Evolutionary conservation across 2,329 filamentous ascomycete species (phyloP).

Genomic region (Fusarium sarcochroum): DNA sequence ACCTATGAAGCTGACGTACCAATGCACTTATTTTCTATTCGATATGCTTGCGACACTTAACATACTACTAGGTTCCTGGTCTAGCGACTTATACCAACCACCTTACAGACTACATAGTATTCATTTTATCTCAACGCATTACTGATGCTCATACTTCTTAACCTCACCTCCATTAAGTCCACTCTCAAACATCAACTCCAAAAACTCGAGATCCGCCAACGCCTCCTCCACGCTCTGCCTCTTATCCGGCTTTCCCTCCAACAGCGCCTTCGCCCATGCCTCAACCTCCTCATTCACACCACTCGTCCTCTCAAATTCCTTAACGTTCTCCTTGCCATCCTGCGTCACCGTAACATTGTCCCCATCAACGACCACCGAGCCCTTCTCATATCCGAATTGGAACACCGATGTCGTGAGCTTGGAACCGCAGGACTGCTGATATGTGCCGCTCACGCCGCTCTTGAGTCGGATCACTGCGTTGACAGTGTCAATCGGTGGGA

Average conservation of each 20-base stretch:
- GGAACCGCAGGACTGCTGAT: constrained; percentile 71
- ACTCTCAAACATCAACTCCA: constrained; percentile 66
- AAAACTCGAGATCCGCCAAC: constrained; percentile 71
- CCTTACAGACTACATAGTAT: constrained; percentile 10
- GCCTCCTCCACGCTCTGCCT: constrained; percentile 70
- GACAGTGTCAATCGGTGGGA: constrained; percentile 77
- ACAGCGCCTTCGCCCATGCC: constrained; percentile 70
- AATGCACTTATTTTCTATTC: too few relatives aligned
- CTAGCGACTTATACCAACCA: not conserved
- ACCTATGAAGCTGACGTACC: too few relatives aligned
- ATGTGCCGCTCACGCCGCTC: constrained; percentile 69
- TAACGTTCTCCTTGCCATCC: constrained; percentile 53
- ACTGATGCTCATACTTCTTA: constrained; percentile 59
- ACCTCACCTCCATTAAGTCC: constrained; percentile 59
- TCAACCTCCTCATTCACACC: constrained; percentile 73
- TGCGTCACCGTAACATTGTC: constrained; percentile 59
- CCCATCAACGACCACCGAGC: constrained; percentile 65
- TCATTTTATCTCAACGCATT: constrained; percentile 48
- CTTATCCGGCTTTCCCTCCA: constrained; percentile 62
- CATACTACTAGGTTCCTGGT: not conserved
- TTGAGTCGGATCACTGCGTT: constrained; percentile 69
- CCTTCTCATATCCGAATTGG: constrained; percentile 70
- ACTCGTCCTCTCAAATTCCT: constrained; percentile 63
- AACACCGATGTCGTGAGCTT: constrained; percentile 67
- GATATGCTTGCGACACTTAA: too few relatives aligned